phyloP scores from a whole-genome alignment of 257 asterid species.

The Nyctanthes arbortristis region DNA sequence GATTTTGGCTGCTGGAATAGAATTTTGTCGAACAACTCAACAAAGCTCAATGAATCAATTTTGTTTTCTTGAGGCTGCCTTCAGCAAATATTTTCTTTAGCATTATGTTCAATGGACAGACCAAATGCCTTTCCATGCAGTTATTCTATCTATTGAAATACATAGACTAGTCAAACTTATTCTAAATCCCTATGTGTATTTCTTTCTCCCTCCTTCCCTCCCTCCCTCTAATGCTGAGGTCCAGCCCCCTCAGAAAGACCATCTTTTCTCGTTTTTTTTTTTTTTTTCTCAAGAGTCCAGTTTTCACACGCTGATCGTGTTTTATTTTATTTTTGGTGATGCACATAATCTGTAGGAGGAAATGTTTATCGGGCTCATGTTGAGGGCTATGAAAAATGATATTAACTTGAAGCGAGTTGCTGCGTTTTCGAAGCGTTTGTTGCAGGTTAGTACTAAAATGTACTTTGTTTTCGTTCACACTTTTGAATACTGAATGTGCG shows the following conservation, averaged over 20 bases:
- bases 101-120: background rate
- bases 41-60: background rate
- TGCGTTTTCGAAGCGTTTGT: slow-evolving; percentile 88
- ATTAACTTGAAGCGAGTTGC: slow-evolving; percentile 81
- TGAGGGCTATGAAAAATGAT: slow-evolving; percentile 95
- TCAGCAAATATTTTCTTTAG: background rate
- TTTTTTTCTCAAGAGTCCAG: background rate
- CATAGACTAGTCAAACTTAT: background rate
- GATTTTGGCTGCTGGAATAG: background rate
- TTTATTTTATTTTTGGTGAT: slow-evolving; percentile 17
- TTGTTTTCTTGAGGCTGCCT: slow-evolving; percentile 1
- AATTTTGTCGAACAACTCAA: background rate
- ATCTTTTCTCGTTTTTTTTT: background rate
- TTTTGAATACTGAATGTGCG: too few relatives aligned
- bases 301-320: slow-evolving; percentile 4
- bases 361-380: slow-evolving; percentile 75
- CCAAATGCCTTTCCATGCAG: background rate
- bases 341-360: slow-evolving; percentile 64
- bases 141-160: background rate
- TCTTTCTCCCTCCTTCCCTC: background rate
- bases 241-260: background rate
- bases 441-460: slow-evolving; percentile 60
- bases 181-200: background rate
- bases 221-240: background rate
- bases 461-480: background rate